These are phyloP conservation scores for Colletotrichum graminicola DNA, from an alignment of 2,329 filamentous ascomycete species.

Conservation along the genomic window DNA sequence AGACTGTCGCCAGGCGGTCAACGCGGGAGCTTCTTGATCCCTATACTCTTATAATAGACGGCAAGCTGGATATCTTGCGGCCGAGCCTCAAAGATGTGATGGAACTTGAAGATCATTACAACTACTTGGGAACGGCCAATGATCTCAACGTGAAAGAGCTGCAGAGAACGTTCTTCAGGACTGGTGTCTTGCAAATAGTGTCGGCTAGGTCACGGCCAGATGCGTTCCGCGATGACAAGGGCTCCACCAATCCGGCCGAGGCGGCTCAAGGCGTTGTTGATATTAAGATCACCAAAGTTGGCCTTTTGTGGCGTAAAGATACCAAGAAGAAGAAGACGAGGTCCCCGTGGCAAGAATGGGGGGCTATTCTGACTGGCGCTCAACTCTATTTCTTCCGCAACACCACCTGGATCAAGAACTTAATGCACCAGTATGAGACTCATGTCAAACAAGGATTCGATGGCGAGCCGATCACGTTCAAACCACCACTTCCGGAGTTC, in stretches of 20 bases:
- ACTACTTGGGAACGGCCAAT: constrained; percentile 82
- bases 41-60: constrained; percentile 93
- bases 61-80: constrained; percentile 83
- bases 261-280: constrained; percentile 94
- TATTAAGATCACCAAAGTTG: constrained; percentile 97
- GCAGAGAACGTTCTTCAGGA: constrained; percentile 90
- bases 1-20: constrained; percentile 70
- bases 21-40: constrained; percentile 92
- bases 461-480: constrained; percentile 85
- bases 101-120: constrained; percentile 91
- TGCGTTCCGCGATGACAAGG: constrained; percentile 92
- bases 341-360: constrained; percentile 99
- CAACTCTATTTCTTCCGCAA: constrained; percentile 98
- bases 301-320: constrained; percentile 94
- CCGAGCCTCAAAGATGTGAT: constrained; percentile 94
- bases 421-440: constrained; percentile 89
- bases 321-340: constrained; percentile 92
- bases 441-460: constrained; percentile 84
- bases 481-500: constrained; percentile 89
- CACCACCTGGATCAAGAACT: constrained; percentile 88
- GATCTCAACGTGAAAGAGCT: constrained; percentile 83
- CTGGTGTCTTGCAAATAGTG: constrained; percentile 92
- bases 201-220: constrained; percentile 93
- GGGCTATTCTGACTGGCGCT: constrained; percentile 94
- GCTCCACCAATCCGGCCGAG: constrained; percentile 85